Percentiles rank a stretch among this genome's conserved stretches.
Evolutionary conservation across 2,329 filamentous ascomycete genomes (phyloP).

Genomic region (Talaromyces atroroseus): DNA sequence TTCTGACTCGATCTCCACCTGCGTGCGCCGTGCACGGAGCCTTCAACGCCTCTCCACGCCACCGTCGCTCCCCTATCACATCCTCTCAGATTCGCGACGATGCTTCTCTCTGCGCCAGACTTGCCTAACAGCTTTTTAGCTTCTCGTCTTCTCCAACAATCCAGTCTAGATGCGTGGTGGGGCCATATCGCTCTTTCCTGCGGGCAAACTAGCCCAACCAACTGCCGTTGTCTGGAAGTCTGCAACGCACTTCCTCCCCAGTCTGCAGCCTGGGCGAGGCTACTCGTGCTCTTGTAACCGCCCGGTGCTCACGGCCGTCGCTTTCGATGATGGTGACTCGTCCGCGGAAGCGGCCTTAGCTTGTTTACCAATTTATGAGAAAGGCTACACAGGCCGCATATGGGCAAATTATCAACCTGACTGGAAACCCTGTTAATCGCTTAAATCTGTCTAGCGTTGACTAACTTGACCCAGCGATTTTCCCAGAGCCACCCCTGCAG

Average conservation of each 20-base stretch:
- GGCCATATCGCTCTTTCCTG: constrained; percentile 6
- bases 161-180: constrained; percentile 2
- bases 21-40: constrained; percentile 8
- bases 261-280: constrained; percentile 5
- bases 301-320: constrained; percentile 12
- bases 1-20: constrained; percentile 9
- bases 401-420: constrained; percentile 6
- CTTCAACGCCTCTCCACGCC: constrained; percentile 9
- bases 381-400: constrained; percentile 1
- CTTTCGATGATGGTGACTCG: constrained; percentile 13
- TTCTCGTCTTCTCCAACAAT: constrained; percentile 3
- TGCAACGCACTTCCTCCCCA: neutral
- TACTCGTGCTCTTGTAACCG: constrained; percentile 12
- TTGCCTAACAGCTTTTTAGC: neutral
- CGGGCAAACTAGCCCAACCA: constrained; percentile 12
- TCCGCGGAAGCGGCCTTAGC: constrained; percentile 6
- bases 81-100: constrained; percentile 7
- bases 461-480: neutral
- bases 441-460: constrained; percentile 5
- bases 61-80: constrained; percentile 8
- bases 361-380: constrained; percentile 3
- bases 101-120: neutral
- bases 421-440: constrained; percentile 10
- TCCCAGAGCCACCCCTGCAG: neutral
- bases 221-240: neutral